phyloP scores from a whole-genome alignment of 73 alveolate species.

The Tetrahymena elliotti region DNA sequence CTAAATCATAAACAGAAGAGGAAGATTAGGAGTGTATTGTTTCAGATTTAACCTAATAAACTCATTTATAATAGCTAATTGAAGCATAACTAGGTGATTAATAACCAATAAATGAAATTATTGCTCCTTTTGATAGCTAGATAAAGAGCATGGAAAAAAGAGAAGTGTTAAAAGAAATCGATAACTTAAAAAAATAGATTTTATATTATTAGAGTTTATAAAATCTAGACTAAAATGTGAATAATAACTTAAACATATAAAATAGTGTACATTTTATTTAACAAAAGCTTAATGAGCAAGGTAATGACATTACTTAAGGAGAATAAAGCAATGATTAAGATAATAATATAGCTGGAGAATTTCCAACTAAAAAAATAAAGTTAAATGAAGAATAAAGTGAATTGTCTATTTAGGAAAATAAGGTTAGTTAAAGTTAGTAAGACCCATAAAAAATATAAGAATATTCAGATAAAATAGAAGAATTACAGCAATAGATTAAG shows the following conservation, averaged over 20 bases:
- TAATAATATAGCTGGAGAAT: not conserved
- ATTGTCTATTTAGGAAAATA: not conserved
- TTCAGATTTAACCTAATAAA: not conserved
- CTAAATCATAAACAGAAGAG: not conserved
- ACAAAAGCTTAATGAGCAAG: not conserved
- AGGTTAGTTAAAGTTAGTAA: not conserved
- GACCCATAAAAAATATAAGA: not conserved
- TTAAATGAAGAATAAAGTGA: not conserved
- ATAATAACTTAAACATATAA: not conserved
- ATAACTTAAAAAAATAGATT: not conserved
- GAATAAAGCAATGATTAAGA: not conserved
- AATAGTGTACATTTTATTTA: not conserved
- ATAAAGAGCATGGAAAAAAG: not conserved
- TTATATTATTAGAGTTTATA: not conserved
- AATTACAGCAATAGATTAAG: not conserved
- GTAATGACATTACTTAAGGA: not conserved
- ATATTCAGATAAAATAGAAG: not conserved
- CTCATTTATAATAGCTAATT: not conserved
- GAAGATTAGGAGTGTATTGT: not conserved
- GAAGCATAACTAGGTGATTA: not conserved
- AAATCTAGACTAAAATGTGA: not conserved
- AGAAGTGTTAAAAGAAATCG: not conserved
- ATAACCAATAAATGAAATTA: not conserved
- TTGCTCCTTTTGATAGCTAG: not conserved
- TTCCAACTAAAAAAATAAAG: not conserved